phyloP scores from a whole-genome alignment of 176 grass and related monocot genomes.

The bread wheat (Triticum aestivum) region IWGSC_CS_RefSeq_v2.1 NC_057797.1:136274386-136274885 shows the following conservation, averaged over 20 bases:
- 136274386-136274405: not conserved
- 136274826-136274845: constrained; percentile 15
- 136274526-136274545: not conserved
- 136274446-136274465: not conserved
- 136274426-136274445: not conserved
- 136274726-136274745: constrained; percentile 86
- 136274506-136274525: not conserved
- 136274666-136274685: constrained; percentile 89
- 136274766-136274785: constrained; percentile 24
- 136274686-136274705: constrained; percentile 85
- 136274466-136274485: not conserved
- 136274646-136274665: constrained; percentile 34
- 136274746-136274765: constrained; percentile 20
- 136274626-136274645: not conserved
- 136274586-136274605: not conserved
- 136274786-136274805: not conserved
- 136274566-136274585: not conserved
- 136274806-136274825: not conserved
- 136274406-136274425: not conserved
- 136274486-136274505: not conserved
- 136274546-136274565: constrained; percentile 2
- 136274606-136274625: not conserved
- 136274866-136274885: constrained; percentile 84
- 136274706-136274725: constrained; percentile 62
- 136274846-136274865: constrained; percentile 93